Base-by-base conservation (phyloP, 2,329 filamentous ascomycete species). In the Botrytis tulipae region DNA sequence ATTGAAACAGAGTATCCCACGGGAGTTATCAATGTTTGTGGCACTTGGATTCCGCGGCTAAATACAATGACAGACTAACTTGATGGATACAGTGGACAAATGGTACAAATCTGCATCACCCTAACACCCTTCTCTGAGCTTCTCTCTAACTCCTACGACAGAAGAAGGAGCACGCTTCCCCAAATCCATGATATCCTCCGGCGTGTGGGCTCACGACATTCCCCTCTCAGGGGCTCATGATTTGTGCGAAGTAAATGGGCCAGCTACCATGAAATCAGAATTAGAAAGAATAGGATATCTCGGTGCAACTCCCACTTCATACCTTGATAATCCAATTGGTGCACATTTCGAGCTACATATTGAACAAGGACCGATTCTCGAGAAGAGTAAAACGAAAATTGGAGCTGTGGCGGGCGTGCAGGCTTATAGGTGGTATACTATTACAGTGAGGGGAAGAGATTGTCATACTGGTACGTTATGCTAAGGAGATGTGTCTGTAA, bases 291-390 rank as follows among this genome's bases (percentile, higher is more conserved):
- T 94, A 69, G 90, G 90, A 0, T 94, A 93, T 76, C 82, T 93
- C 0, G 93, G 92, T 22, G 77, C 82, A 0, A 82, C 85, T 0
- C 85, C 87, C 14, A 87, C 88, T 35, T 89, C 85, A 71, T 85
- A 91, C 80, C 84, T 86, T 75, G 83, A 85, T 46, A 88, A 86
- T 25, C 91, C 91, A 0, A 89, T 94, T 82, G 91, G 88, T 0
- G 92, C 92, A 0, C 92, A 95, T 81, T 95, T 95, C 78, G 93
- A 95, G 81, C 85, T 96, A 16, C 93, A 96, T 79, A 95, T 95
- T 71, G 93, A 97, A 80, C 94, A 97, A 80, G 93, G 93, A 0
- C 92, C 93, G 0, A 88, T 93, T 48, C 86, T 97, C 1, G 90
- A 95, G 78, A 86, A 86, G 25, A 85, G 87, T 42, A 83, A 85